These are phyloP conservation scores for Rostrohypoxylon terebratum DNA, from an alignment of 495 filamentous ascomycete species.

Conservation along the genomic window DNA sequence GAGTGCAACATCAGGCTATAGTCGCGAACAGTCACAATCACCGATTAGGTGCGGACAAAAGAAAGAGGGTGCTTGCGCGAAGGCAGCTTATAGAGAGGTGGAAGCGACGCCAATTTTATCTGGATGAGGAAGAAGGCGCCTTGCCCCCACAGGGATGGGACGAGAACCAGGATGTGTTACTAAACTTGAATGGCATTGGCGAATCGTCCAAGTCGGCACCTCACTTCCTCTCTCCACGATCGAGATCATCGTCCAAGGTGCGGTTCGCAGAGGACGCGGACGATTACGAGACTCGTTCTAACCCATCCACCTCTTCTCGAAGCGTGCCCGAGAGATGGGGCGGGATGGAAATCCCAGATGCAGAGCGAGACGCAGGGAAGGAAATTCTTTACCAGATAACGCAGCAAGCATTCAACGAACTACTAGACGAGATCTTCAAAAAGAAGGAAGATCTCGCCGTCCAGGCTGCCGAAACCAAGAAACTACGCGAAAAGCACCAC, in stretches of 20 bases:
- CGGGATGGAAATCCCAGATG: slow-evolving; percentile 82
- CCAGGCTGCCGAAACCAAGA: slow-evolving; percentile 71
- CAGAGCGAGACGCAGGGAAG: slow-evolving; percentile 83
- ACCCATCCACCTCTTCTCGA: slow-evolving; percentile 81
- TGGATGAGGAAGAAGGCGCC: slow-evolving; percentile 82
- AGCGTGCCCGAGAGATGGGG: slow-evolving; percentile 87
- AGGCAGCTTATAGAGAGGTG: slow-evolving; percentile 76
- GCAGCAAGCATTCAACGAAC: slow-evolving; percentile 90
- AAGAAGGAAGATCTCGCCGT: slow-evolving; percentile 81
- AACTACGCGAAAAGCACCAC: slow-evolving; percentile 69
- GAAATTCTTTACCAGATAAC: slow-evolving; percentile 92
- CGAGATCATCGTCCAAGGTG: slow-evolving; percentile 85
- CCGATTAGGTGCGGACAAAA: slow-evolving; percentile 38
- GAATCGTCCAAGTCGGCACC: slow-evolving; percentile 56
- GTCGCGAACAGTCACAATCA: slow-evolving; percentile 34
- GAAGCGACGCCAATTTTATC: slow-evolving; percentile 79
- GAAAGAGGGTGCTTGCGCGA: slow-evolving; percentile 51
- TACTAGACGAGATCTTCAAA: slow-evolving; percentile 87
- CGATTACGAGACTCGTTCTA: slow-evolving; percentile 80
- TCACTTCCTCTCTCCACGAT: slow-evolving; percentile 70
- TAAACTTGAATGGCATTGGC: slow-evolving; percentile 53
- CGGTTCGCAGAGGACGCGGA: slow-evolving; percentile 81
- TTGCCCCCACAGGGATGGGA: slow-evolving; percentile 71
- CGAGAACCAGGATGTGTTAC: slow-evolving; percentile 69
- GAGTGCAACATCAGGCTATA: slow-evolving; percentile 41